Percentiles rank a stretch among this genome's conserved stretches.
These are phyloP conservation scores for Mucuna pruriens DNA, from an alignment of 306 rosid genomes.

Conservation along the genomic window DNA sequence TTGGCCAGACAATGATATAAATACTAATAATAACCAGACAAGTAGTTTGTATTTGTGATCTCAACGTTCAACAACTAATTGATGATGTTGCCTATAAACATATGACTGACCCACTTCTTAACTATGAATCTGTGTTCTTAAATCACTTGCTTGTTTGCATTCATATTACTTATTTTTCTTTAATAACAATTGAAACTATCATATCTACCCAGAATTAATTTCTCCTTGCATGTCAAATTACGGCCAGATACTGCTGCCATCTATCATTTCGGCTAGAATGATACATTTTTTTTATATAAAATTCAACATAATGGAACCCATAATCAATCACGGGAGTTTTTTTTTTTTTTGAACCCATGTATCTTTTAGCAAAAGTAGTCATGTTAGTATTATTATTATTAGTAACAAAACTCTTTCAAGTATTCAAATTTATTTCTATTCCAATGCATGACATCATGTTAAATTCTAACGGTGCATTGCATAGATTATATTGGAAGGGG, in stretches of 20 bases:
- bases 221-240: background rate
- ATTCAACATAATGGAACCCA: background rate
- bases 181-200: background rate
- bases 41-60: constrained; percentile 16
- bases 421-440: background rate
- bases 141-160: background rate
- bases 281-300: background rate
- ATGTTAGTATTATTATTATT: too few species aligned
- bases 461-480: background rate
- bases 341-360: too few species aligned
- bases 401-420: too few species aligned
- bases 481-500: background rate
- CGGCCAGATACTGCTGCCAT: background rate
- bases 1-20: background rate
- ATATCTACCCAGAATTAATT: background rate
- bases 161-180: constrained; percentile 1
- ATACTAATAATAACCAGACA: constrained; percentile 1
- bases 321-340: background rate
- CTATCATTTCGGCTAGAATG: background rate
- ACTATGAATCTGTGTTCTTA: background rate
- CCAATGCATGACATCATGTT: background rate
- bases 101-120: constrained; percentile 32
- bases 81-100: background rate
- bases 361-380: too few species aligned
- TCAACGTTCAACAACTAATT: constrained; percentile 10